Evolutionary conservation across 225 moss, liverwort and hornwort species (phyloP), one percentile per base, ranked within the genome.

Genomic region (Pseudisothecium myosuroides): DNA sequence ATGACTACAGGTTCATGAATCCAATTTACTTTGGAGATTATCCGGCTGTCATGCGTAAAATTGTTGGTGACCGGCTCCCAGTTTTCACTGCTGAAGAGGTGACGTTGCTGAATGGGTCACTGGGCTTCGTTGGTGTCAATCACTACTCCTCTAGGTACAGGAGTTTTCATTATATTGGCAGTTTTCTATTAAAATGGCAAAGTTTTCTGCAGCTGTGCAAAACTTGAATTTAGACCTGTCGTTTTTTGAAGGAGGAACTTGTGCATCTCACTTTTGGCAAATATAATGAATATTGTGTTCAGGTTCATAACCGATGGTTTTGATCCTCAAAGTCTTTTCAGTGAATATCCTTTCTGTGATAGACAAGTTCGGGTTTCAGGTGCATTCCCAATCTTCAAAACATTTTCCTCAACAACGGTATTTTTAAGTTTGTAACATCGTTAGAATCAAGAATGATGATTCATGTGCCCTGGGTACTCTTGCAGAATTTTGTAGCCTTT

Each of bases 21-120:
- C 97, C 97, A 50, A 95, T 97, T 81, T 95, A 92, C 85, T 92
- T 91, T 86, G 98, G 98, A 91, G 97, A 97, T 81, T 96, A 98
- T 91, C 97, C 97, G 16, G 89, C 81, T 37, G 88, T 92, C 71
- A 97, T 99, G 97, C 94, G 92, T 52, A 77, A 91, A 62, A 63
- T 68, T 85, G 55, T 94, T 83, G 95, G 95, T 74, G 83, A 90
- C 80, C 95, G 93, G 49, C 90, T 96, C 45, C 96, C 95, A 64
- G 41, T 59, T 41, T 98, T 96, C 87, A 93, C 92, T 22, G 37
- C 41, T 54, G 93, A 94, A 21, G 95, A 97, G 90, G 76, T 88
- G 85, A 64, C 86, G 20, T 82, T 95, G 86, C 91, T 96, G 66
- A 88, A 78, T 8, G 93, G 89, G 58, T 96, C 97, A n/a, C n/a